Base-by-base conservation (phyloP, 192 early-diverging fungal species). In the Funneliformis mosseae region DNA sequence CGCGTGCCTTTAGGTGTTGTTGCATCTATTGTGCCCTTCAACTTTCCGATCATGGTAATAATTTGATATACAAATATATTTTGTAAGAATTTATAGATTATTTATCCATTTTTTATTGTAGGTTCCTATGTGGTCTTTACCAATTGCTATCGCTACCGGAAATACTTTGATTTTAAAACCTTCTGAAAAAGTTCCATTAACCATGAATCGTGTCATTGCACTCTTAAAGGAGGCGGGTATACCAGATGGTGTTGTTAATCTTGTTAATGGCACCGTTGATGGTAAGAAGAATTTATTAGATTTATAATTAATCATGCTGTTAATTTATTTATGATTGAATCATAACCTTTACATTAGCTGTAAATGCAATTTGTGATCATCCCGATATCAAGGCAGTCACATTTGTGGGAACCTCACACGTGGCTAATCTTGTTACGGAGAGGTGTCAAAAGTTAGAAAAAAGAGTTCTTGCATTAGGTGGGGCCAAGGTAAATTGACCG, bases 121-220 rank as follows among this genome's bases (percentile, higher is more conserved):
- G 50, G 93, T 95, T 6, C 94, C 94, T 38, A 89, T 92, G 85
- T 96, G 94, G 94, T 91, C 94, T 8, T 75, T 95, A 14, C 94
- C 94, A 5, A 89, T 95, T 42, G 92, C 91, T 21, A 85, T 95
- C 43, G 92, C 88, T 38, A 82, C 83, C 81, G 86, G 83, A 77
- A 96, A 95, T 82, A 93, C 93, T 21, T 84, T 92, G 60, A 88
- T 95, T 33, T 81, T 96, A 64, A 96, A 96, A 86, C 94, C 94
- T 16, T 91, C 89, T 8, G 94, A 96, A 67, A 95, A 95, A 83
- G 94, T 94, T 1, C 94, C 94, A 5, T 83, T 95, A 76, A 94
- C 94, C 4, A 94, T 95, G 93, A 84, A 85, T 25, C 87, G 88
- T n/a, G 85, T 93, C 9, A 85, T 89, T 5, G 87, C 88, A 78